Percentiles rank a stretch among this genome's conserved stretches.
Conservation (phyloP, 1,284 basidiomycete species). For the Leccinum griseonigrum region DNA sequence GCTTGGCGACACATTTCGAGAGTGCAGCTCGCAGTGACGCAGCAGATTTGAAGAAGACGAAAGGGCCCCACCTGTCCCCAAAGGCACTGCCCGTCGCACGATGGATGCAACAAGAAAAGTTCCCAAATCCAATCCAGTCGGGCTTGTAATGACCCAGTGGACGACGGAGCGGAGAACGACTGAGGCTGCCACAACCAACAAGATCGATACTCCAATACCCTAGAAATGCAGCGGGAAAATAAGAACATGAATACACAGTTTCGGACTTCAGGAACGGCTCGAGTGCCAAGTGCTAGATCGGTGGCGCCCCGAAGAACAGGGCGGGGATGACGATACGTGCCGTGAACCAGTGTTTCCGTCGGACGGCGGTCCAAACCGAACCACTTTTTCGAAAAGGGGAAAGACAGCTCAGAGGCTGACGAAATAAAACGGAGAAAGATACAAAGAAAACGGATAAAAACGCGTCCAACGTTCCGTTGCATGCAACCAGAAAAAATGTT, state of each 20-base stretch:
- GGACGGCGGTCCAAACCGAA: constrained; percentile 7
- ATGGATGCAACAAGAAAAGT: not conserved
- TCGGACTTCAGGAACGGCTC: not conserved
- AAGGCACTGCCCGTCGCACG: not conserved
- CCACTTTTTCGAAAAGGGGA: constrained; percentile 1
- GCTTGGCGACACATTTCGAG: not conserved
- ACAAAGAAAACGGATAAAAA: not conserved
- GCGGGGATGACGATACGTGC: constrained; percentile 6
- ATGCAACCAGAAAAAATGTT: not conserved
- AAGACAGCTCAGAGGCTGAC: not conserved
- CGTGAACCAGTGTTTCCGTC: constrained; percentile 1
- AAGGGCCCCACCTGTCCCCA: not conserved
- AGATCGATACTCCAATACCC: not conserved
- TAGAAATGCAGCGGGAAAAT: not conserved
- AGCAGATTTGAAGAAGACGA: not conserved
- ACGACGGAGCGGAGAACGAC: not conserved
- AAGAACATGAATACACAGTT: not conserved
- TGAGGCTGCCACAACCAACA: not conserved
- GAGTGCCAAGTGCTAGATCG: not conserved
- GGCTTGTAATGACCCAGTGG: not conserved
- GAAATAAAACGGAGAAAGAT: not conserved
- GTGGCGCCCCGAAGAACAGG: constrained; percentile 7
- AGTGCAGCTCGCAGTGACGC: not conserved
- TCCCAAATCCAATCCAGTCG: not conserved
- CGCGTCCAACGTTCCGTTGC: not conserved